Conservation (phyloP, 2,329 filamentous ascomycete genomes). For the Colletotrichum endophyticum region DNA sequence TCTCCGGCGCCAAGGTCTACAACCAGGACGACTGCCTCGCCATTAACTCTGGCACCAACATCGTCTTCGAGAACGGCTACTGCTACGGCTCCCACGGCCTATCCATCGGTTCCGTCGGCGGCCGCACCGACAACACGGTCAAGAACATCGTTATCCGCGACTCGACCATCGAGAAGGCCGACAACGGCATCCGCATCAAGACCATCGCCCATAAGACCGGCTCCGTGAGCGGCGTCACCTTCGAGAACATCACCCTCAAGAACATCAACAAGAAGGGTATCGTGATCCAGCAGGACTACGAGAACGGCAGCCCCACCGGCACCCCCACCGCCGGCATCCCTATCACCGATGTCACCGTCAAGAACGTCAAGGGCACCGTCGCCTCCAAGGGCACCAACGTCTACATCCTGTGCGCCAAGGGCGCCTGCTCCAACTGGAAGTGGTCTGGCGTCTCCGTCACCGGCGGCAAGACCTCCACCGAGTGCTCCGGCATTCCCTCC, state of each 20-base stretch:
- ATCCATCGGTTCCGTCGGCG: constrained; percentile 49
- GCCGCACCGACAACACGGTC: constrained; percentile 57
- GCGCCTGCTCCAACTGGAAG: constrained; percentile 57
- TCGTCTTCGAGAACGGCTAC: constrained; percentile 47
- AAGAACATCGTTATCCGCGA: constrained; percentile 55
- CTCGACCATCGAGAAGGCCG: constrained; percentile 54
- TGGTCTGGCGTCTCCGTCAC: constrained; percentile 55
- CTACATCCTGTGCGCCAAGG: constrained; percentile 59
- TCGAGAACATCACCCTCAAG: constrained; percentile 46
- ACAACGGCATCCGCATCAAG: constrained; percentile 59
- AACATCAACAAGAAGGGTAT: constrained; percentile 46
- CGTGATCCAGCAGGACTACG: constrained; percentile 49
- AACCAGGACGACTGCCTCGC: constrained; percentile 69
- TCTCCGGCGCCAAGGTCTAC: constrained; percentile 56
- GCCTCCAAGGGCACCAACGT: constrained; percentile 41
- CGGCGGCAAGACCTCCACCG: constrained; percentile 48
- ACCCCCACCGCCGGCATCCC: constrained; percentile 52
- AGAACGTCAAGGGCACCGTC: constrained; percentile 49
- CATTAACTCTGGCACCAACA: constrained; percentile 56
- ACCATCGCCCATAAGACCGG: constrained; percentile 51
- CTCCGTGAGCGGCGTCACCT: constrained; percentile 46
- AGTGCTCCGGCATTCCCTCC: constrained; percentile 30
- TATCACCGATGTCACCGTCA: constrained; percentile 53
- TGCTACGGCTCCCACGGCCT: constrained; percentile 51
- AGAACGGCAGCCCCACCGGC: constrained; percentile 50